Base-by-base conservation (phyloP, 108 stramenopile genomes). In the Licmophora abbreviata region DNA sequence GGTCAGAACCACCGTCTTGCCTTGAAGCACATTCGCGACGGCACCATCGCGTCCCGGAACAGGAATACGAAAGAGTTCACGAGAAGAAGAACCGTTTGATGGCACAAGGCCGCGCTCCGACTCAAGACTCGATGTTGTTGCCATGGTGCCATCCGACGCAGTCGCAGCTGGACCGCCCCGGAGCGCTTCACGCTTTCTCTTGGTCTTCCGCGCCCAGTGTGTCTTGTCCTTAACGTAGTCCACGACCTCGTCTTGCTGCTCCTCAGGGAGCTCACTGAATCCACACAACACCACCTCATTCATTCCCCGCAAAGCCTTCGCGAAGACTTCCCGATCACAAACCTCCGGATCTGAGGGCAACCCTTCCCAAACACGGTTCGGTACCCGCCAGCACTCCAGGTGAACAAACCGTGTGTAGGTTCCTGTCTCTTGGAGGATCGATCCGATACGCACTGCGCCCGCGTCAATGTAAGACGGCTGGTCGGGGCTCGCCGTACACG, bases 1-100 rank as follows among this genome's bases (percentile, higher is more conserved):
- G 21, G 80, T 81, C 55, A 77, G 37, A 9, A 81, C 79, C 43
- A 76, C 56, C 7, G 15, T 46, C 32, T 71, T 70, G 6, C 63
- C 76, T 8, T 54, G 44, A 28, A 81, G 60, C 9, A 44, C 58
- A 25, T 37, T 61, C 8, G 69, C 32, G 21, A 58, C 44, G n/a
- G 60, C 71, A 31, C 71, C 74, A 34, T 70, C 57, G 6, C 43
- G 45, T 14, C 79, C 79, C 0, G 79, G 79, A 22, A 34, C 23
- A 21, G 79, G 79, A 49, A 72, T 63, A 3, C 51, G 44, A 33
- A 75, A 79, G 10, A 44, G 15, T 29, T 57, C 24, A 5, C 29
- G 5, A 14, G 6, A 14, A 10, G 27, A 24, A 23, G 29, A 49
- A n/a, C n/a, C n/a, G n/a, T n/a, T n/a, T n/a, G n/a, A n/a, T n/a